phyloP scores from a whole-genome alignment of 345 rosid species.

The Citrus mangshanensis region DNA sequence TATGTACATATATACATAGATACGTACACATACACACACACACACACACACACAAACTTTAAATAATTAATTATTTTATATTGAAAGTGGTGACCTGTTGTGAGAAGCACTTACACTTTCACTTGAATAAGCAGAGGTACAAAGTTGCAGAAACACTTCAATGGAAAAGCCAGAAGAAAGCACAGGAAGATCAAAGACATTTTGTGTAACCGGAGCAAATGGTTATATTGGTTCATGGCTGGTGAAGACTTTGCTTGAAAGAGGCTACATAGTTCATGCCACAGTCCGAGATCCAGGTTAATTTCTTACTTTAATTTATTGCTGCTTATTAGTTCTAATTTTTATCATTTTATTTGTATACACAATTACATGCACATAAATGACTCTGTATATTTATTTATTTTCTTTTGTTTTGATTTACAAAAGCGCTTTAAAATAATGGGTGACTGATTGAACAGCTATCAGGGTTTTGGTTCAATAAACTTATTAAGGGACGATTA shows the following conservation, averaged over 20 bases:
- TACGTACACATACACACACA: too few species aligned
- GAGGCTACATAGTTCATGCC: conserved; percentile 70
- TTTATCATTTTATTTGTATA: neutral
- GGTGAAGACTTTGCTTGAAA: conserved; percentile 61
- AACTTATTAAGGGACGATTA: too few species aligned
- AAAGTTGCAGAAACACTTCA: neutral
- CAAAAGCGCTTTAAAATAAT: too few species aligned
- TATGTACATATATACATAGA: neutral
- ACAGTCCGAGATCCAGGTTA: conserved; percentile 65
- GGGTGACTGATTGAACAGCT: too few species aligned
- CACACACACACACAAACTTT: too few species aligned
- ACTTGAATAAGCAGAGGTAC: neutral
- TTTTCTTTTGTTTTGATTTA: neutral
- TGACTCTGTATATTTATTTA: neutral
- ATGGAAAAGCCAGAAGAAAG: conserved; percentile 15
- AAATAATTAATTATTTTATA: neutral
- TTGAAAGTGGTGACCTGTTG: neutral
- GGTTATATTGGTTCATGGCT: conserved; percentile 84
- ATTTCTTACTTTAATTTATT: neutral
- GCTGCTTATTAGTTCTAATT: neutral
- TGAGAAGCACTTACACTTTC: neutral
- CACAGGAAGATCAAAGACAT: conserved; percentile 22
- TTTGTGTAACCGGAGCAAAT: conserved; percentile 75
- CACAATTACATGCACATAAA: neutral
- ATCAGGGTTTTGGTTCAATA: too few species aligned